These are phyloP conservation scores for Populus nigra DNA, from an alignment of 345 rosid species.

Conservation along the genomic window DNA sequence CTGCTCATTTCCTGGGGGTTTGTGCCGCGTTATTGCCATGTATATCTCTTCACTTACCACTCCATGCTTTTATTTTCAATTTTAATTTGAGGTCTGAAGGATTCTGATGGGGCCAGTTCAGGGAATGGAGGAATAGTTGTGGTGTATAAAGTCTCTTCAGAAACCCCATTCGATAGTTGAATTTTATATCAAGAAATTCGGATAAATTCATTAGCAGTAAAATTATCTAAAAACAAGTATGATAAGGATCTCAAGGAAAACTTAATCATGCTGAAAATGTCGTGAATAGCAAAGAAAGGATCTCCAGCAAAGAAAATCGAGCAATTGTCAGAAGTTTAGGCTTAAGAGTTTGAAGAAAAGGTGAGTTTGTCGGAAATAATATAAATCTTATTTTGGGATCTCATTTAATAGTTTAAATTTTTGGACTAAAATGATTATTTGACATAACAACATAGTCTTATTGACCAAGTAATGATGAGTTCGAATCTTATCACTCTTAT, in stretches of 20 bases:
- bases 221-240: no score
- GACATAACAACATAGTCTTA: no score
- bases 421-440: no score
- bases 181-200: background rate
- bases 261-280: background rate
- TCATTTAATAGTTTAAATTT: no score
- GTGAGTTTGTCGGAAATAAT: background rate
- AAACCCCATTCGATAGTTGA: no score
- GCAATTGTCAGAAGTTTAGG: background rate
- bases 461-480: no score
- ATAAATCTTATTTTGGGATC: no score
- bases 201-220: background rate
- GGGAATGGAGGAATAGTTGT: no score
- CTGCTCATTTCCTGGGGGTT: background rate
- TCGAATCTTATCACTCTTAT: no score
- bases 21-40: constrained; percentile 12
- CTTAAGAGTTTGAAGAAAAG: background rate
- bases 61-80: background rate
- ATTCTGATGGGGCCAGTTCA: no score
- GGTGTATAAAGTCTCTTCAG: no score
- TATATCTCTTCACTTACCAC: background rate
- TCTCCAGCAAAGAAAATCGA: background rate
- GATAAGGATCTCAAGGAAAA: background rate
- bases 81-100: no score
- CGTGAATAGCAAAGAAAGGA: background rate